Evolutionary conservation across 202 grass and related monocot species (phyloP).

Genomic region (Carex sylvatica): DNA sequence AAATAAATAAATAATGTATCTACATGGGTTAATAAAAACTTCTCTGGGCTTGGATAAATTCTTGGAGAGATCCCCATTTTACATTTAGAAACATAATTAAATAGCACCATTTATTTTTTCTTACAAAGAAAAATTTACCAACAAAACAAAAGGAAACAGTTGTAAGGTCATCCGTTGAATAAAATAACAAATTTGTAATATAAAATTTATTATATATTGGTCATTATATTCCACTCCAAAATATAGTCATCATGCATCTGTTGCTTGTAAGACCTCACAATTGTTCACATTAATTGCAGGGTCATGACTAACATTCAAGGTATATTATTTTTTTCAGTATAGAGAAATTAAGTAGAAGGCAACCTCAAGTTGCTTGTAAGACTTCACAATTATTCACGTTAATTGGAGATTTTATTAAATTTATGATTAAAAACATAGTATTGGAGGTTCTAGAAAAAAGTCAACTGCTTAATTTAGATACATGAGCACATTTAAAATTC

Average conservation of each 20-base stretch:
- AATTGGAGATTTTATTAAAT: background rate
- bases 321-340: background rate
- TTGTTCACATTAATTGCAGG: background rate
- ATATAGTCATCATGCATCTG: background rate
- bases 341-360: constrained; percentile 12
- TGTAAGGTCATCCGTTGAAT: background rate
- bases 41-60: too few relatives aligned
- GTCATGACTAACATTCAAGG: background rate
- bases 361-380: background rate
- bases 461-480: background rate
- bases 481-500: background rate
- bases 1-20: too few relatives aligned
- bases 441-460: background rate
- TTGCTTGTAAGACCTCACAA: constrained; percentile 1
- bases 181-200: background rate
- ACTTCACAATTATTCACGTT: background rate
- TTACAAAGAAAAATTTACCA: background rate
- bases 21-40: too few relatives aligned
- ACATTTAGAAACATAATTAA: too few relatives aligned
- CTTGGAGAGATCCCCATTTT: too few relatives aligned
- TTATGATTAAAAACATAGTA: background rate
- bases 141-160: background rate
- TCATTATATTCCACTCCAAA: background rate
- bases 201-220: background rate
- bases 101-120: background rate